A percentile compares a stretch with the other conserved stretches of the same genome.
Evolutionary conservation across 306 rosid species (phyloP).

Genomic region (Cyamopsis tetragonoloba): DNA sequence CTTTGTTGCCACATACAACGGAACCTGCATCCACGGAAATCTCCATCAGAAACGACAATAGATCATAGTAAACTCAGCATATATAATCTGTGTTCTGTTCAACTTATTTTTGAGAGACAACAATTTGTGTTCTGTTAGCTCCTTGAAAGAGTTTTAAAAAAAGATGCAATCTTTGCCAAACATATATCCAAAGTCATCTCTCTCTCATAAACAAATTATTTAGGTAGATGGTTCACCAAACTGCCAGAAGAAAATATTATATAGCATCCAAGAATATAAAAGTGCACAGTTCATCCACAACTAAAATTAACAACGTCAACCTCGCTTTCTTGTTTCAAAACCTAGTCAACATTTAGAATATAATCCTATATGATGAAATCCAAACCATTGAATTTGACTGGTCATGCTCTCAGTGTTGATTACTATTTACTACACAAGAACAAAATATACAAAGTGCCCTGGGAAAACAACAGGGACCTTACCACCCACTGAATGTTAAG

Average conservation of each 20-base stretch:
- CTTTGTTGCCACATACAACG: slow-evolving; percentile 91
- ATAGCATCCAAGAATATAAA: not conserved
- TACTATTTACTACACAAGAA: not conserved
- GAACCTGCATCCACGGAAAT: slow-evolving; percentile 58
- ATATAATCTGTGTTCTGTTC: no score
- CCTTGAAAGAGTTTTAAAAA: no score
- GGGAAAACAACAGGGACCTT: not conserved
- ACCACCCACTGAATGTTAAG: not conserved
- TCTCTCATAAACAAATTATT: not conserved
- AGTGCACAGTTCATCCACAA: not conserved
- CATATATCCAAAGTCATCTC: slow-evolving; percentile 2
- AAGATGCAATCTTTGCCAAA: no score
- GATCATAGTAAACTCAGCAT: not conserved
- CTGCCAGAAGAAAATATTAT: not conserved
- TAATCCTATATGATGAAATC: not conserved
- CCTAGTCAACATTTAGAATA: not conserved
- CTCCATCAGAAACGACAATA: slow-evolving; percentile 14
- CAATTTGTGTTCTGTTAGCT: no score
- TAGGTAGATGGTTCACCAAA: not conserved
- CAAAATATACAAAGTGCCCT: not conserved
- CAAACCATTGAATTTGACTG: not conserved
- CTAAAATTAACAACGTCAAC: not conserved
- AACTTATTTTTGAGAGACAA: no score
- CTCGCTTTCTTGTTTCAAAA: not conserved
- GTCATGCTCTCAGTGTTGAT: no score